A percentile compares a stretch with the other conserved stretches of the same genome.
phyloP scores from a whole-genome alignment of 2,329 filamentous ascomycete species.

The Pseudocercospora cruenta region DNA sequence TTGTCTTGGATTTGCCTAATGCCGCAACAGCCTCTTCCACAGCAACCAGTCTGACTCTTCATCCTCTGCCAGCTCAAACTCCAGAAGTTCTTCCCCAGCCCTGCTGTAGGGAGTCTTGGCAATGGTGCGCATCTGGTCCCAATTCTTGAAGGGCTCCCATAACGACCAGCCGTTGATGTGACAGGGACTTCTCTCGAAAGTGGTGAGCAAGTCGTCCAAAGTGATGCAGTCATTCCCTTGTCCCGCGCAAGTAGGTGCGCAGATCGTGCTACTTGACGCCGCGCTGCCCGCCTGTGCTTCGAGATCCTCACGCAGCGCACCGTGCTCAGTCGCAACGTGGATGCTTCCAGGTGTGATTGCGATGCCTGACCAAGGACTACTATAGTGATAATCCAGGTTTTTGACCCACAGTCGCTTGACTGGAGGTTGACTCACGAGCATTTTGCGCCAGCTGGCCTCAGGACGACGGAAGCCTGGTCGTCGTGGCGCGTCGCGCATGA shows the following conservation, averaged over 20 bases:
- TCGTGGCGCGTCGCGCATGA: background rate
- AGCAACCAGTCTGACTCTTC: background rate
- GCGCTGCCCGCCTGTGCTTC: background rate
- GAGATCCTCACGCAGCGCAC: background rate
- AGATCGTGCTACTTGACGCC: background rate
- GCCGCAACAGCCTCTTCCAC: background rate
- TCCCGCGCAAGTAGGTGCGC: background rate
- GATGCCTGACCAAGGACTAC: background rate
- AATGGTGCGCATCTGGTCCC: background rate
- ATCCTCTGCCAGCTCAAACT: background rate
- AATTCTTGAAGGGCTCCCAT: constrained; percentile 1
- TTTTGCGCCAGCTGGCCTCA: constrained; percentile 3
- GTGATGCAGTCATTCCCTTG: background rate
- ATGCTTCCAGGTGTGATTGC: background rate
- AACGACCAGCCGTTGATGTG: background rate
- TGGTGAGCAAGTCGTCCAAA: background rate
- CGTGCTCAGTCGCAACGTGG: background rate
- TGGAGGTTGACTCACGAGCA: background rate
- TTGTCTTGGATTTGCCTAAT: background rate
- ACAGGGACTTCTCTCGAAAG: background rate
- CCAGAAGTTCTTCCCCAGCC: background rate
- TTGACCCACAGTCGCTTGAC: background rate
- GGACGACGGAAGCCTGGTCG: background rate
- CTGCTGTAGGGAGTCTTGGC: background rate
- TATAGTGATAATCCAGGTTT: background rate